phyloP scores from a whole-genome alignment of 2,329 filamentous ascomycete species.

The Colletotrichum kahawae region DNA sequence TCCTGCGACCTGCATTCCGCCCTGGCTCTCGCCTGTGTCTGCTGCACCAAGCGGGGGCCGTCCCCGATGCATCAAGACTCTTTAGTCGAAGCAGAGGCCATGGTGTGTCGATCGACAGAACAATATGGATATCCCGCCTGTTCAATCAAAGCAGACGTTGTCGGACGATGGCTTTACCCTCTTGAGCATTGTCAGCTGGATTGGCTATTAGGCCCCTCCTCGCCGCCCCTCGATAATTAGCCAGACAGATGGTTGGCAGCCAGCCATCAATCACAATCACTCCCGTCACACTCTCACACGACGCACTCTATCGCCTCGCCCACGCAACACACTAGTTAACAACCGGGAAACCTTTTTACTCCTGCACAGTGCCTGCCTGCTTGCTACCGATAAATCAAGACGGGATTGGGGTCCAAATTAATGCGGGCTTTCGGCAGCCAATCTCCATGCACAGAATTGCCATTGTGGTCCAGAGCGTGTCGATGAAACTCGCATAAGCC shows the following conservation, averaged over 20 bases:
- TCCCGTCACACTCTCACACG: neutral
- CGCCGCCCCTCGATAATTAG: neutral
- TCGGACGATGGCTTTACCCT: neutral
- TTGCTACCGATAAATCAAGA: neutral
- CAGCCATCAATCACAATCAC: neutral
- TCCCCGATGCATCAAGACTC: constrained; percentile 3
- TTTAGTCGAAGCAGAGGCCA: neutral
- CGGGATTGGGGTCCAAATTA: neutral
- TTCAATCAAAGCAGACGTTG: neutral
- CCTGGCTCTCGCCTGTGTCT: neutral
- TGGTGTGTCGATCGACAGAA: neutral
- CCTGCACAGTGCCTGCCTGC: neutral
- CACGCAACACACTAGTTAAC: neutral
- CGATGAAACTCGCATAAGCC: constrained; percentile 18
- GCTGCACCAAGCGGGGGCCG: constrained; percentile 2
- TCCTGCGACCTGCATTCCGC: neutral
- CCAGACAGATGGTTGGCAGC: neutral
- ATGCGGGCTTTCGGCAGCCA: constrained; percentile 5
- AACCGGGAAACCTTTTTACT: neutral
- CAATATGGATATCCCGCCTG: neutral
- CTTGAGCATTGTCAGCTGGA: neutral
- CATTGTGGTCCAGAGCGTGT: neutral
- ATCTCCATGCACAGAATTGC: neutral
- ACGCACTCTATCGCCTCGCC: neutral
- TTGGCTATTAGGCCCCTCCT: neutral